Evolutionary conservation across 805 yeast species (phyloP).

Genomic region (Metschnikowia chrysomelidarum): DNA sequence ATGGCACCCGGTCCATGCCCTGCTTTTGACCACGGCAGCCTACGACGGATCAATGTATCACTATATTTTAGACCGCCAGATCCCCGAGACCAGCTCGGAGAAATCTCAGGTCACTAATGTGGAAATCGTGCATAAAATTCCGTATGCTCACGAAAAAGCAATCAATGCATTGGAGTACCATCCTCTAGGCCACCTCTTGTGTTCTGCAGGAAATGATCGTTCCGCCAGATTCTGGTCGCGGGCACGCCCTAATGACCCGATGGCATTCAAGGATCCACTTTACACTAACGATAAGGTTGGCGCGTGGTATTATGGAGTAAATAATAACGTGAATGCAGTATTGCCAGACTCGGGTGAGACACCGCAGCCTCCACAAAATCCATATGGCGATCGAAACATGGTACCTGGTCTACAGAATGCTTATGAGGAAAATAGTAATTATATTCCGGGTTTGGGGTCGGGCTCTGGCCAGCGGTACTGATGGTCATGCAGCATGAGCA

Average conservation of each 20-base stretch:
- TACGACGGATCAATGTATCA: slow-evolving; percentile 86
- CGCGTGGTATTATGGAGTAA: slow-evolving; percentile 53
- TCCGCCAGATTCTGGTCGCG: slow-evolving; percentile 94
- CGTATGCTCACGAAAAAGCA: slow-evolving; percentile 93
- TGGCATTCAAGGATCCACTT: slow-evolving; percentile 76
- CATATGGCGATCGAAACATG: slow-evolving; percentile 1
- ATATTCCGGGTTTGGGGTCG: slow-evolving; percentile 14
- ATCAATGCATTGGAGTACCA: slow-evolving; percentile 88
- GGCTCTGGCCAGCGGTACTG: slow-evolving; percentile 5
- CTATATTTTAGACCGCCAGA: slow-evolving; percentile 58
- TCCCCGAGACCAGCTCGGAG: slow-evolving; percentile 32
- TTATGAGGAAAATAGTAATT: slow-evolving; percentile 8
- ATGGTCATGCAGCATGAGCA: not conserved
- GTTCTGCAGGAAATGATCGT: slow-evolving; percentile 92
- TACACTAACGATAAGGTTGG: slow-evolving; percentile 65
- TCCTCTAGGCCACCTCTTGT: slow-evolving; percentile 87
- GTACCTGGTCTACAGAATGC: slow-evolving; percentile 19
- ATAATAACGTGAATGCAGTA: slow-evolving; percentile 44
- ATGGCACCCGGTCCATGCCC: slow-evolving; percentile 91
- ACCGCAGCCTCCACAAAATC: slow-evolving; percentile 1
- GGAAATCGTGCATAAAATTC: slow-evolving; percentile 61
- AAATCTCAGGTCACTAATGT: slow-evolving; percentile 19
- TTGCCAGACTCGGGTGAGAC: slow-evolving; percentile 15
- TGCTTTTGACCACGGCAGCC: slow-evolving; percentile 78
- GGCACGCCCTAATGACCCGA: slow-evolving; percentile 85